Base-by-base conservation (phyloP, 2,329 filamentous ascomycete genomes). In the Xylaria sp. region DNA sequence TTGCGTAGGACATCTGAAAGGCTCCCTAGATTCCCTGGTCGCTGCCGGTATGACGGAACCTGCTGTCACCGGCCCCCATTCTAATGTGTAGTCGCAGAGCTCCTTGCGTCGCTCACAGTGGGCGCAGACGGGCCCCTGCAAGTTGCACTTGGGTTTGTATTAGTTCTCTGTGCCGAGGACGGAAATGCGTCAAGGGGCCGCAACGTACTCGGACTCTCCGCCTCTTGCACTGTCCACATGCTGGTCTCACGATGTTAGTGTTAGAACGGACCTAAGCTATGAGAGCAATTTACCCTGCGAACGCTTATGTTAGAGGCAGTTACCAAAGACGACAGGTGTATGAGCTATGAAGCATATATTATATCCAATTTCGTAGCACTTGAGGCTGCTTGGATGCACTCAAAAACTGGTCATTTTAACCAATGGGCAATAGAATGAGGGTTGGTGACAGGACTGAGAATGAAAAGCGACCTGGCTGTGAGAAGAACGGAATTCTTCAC, bases 181-280 rank as follows among this genome's bases (percentile, higher is more conserved):
- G 18, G 33, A 20, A 41, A 13, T 3, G 8, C 12, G 56, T 13
- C n/a, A n/a, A 18, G 25, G 18, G 56, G 41, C 3, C 4, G 23
- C 20, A 18, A 59, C 56, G 18, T 59, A 59, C 56, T 59, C 56
- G 56, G 39, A 59, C 56, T 48, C 56, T 39, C 41, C 56, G 56
- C 41, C 18, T 59, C 23, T 59, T 59, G 56, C 56, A 59, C 5
- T 59, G 56, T 48, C 56, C 56, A 41, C 56, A 59, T 12, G 41
- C 56, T 59, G 15, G 39, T 48, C 15, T 48, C 41, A 48, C 39
- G 20, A 9, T 25, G 56, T 59, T 59, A 59, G 31, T 59, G 31
- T 59, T 15, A 15, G 25, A 41, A 31, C 25, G 18, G 33, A 48
- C 13, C 33, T 1, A 43, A 4, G 41, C 6, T 25, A 23, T 23